These are phyloP conservation scores for Globisporangium nodosum DNA, from an alignment of 352 stramenopile genomes.

Conservation along the genomic window DNA sequence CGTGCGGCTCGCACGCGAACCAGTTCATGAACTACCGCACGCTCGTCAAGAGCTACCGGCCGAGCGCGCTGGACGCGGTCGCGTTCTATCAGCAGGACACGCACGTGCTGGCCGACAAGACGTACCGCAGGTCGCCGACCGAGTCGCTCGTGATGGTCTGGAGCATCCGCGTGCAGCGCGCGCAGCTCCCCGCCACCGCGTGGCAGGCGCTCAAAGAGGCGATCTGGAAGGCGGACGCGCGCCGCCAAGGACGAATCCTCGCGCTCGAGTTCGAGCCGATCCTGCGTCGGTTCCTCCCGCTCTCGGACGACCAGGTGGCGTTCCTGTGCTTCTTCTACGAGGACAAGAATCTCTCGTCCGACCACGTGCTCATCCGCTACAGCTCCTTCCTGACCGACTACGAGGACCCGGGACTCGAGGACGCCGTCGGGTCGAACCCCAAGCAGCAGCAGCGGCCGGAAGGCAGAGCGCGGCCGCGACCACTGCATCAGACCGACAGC, in stretches of 20 bases:
- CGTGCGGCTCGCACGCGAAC: constrained; percentile 56
- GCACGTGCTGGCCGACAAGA: constrained; percentile 31
- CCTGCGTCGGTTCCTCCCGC: constrained; percentile 33
- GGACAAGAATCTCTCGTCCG: constrained; percentile 50
- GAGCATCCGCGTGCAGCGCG: constrained; percentile 54
- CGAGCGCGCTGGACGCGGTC: constrained; percentile 43
- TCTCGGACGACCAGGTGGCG: constrained; percentile 59
- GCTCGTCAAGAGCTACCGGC: constrained; percentile 63
- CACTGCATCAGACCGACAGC: constrained; percentile 1
- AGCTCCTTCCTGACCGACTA: constrained; percentile 69
- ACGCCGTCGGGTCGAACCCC: constrained; percentile 6
- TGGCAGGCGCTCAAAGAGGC: constrained; percentile 53
- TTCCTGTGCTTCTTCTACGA: constrained; percentile 81
- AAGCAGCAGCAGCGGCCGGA: constrained; percentile 8
- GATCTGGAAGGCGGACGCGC: constrained; percentile 36
- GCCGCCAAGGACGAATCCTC: constrained; percentile 47
- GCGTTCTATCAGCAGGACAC: constrained; percentile 49
- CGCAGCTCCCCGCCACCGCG: constrained; percentile 26
- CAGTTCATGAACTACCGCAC: constrained; percentile 69
- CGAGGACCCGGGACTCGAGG: constrained; percentile 55
- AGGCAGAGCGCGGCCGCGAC: constrained; percentile 22
- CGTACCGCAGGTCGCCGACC: constrained; percentile 49
- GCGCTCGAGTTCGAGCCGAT: constrained; percentile 38
- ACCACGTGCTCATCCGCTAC: constrained; percentile 63
- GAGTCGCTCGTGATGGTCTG: constrained; percentile 71